phyloP scores from a whole-genome alignment of 768 basidiomycete species.

The Boletus sensibilis region DNA sequence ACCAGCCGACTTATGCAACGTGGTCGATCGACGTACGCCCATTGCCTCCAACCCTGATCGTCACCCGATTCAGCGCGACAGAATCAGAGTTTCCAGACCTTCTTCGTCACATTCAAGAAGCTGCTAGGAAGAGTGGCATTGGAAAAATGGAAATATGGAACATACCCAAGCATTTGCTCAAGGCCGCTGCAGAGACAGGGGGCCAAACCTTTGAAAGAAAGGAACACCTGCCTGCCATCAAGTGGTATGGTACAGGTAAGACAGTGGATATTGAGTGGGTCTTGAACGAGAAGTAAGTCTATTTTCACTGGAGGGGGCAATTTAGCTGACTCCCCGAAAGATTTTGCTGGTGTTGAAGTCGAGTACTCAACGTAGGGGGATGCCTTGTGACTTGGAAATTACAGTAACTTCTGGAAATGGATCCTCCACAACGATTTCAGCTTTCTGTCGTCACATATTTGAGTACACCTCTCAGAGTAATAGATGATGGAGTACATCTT shows the following conservation, averaged over 20 bases:
- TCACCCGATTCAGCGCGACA: slow-evolving; percentile 42
- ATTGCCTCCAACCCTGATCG: slow-evolving; percentile 35
- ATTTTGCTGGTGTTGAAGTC: slow-evolving; percentile 42
- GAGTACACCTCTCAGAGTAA: too few relatives aligned
- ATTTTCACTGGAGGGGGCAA: background rate
- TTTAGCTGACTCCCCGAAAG: slow-evolving; percentile 19
- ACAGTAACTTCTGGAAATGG: background rate
- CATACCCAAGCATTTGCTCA: slow-evolving; percentile 35
- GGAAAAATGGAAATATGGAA: slow-evolving; percentile 49
- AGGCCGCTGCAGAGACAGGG: slow-evolving; percentile 28
- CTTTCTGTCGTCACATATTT: too few relatives aligned
- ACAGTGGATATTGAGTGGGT: slow-evolving; percentile 41
- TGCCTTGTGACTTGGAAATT: background rate
- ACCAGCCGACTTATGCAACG: slow-evolving; percentile 35
- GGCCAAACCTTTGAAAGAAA: slow-evolving; percentile 34
- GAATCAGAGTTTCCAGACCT: slow-evolving; percentile 35
- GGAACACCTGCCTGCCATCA: slow-evolving; percentile 44
- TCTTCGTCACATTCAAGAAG: slow-evolving; percentile 34
- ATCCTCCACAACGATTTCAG: too few relatives aligned
- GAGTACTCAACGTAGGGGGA: background rate
- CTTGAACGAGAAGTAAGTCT: slow-evolving; percentile 47
- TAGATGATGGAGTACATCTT: too few relatives aligned
- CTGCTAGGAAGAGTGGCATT: slow-evolving; percentile 36
- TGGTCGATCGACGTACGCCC: slow-evolving; percentile 44
- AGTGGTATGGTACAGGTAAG: slow-evolving; percentile 47